Base-by-base conservation (phyloP, 306 rosid species). In the Ormosia semicastrata region DNA sequence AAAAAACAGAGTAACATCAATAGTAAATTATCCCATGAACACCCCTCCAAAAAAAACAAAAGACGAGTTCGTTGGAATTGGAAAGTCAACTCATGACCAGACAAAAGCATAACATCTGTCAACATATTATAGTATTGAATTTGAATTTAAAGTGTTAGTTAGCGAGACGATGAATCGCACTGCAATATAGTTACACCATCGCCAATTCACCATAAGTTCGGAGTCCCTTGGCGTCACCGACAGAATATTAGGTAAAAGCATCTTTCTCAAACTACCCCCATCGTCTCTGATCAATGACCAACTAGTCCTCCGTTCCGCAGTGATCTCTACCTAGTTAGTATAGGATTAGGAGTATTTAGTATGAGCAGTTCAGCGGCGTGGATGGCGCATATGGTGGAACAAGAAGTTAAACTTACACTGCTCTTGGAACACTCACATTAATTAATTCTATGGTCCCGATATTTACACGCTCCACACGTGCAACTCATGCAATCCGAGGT, bases 401-500 rank as follows among this genome's bases (percentile, higher is more conserved):
- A 11, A 3, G n/a, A n/a, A n/a, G n/a, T n/a, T n/a, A n/a, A n/a
- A n/a, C n/a, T n/a, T n/a, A n/a, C n/a, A n/a, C n/a, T n/a, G n/a
- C n/a, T 2, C 66, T 11, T 10, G 36, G 34, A 39, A 56, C 44
- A n/a, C n/a, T n/a, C 53, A 24, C 14, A 10, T 10, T 52, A 75
- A 69, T 79, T 66, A 71, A 66, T 78, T 41, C 7, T 2, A 24
- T 6, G 12, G 82, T 37, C 15, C 68, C 84, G 66, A 3, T 4
- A 13, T 13, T n/a, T n/a, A 49, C 56, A 12, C 53, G 0, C n/a
- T 4, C 39, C 88, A 76, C 91, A 76, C 84, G 82, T 88, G 89
- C 82, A 40, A 40, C n/a, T 46, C 76, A 83, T 83, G 73, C 64
- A 81, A 77, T 77, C n/a, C n/a, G n/a, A n/a, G n/a, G n/a, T n/a